Evolutionary conservation across 768 basidiomycete genomes (phyloP), one percentile per base, ranked within the genome.

Genomic region (Collybiopsis luxurians): DNA sequence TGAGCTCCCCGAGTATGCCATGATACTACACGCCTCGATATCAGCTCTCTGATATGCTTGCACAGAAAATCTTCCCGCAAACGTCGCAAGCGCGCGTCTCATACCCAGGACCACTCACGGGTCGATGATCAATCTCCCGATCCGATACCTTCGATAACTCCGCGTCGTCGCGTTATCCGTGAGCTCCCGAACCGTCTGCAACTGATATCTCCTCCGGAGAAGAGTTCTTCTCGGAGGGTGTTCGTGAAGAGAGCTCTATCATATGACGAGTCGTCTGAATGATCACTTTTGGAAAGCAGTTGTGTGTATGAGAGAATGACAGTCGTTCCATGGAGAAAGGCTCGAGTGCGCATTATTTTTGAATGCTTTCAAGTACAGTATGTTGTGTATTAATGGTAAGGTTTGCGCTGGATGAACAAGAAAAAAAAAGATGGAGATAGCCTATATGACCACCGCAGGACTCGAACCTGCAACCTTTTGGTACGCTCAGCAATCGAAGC

Each of bases 401-500:
- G n/a, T n/a, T n/a, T n/a, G n/a, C n/a, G n/a, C n/a, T n/a, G n/a
- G n/a, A n/a, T n/a, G n/a, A n/a, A n/a, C n/a, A n/a, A n/a, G 31
- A 13, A 34, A 34, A 34, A 34, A 34, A 13, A 6, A 34, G 31
- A 34, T 6, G 13, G 31, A 34, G 5, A 6, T 34, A 6, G 5
- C 31, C 31, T 34, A n/a, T 26, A 68, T 88, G 88, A 89, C 84
- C 85, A 87, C 87, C 84, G 87, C 89, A 90, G 89, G 89, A 88
- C 87, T 91, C 88, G 89, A 91, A 91, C 90, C 89, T 90, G 89
- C 89, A 90, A 86, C 89, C 89, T 90, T 87, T 89, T 90, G 89
- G 88, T 91, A 60, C 75, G 34, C 19, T 36, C 61, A 76, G 84
- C 85, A 65, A 81, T 89, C 87, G 89, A 90, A 90, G 87, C 88